Percentiles rank a stretch among this genome's conserved stretches.
These are phyloP conservation scores for Tilletia setariae DNA, from an alignment of 1,284 basidiomycete species.

Conservation along the genomic window DNA sequence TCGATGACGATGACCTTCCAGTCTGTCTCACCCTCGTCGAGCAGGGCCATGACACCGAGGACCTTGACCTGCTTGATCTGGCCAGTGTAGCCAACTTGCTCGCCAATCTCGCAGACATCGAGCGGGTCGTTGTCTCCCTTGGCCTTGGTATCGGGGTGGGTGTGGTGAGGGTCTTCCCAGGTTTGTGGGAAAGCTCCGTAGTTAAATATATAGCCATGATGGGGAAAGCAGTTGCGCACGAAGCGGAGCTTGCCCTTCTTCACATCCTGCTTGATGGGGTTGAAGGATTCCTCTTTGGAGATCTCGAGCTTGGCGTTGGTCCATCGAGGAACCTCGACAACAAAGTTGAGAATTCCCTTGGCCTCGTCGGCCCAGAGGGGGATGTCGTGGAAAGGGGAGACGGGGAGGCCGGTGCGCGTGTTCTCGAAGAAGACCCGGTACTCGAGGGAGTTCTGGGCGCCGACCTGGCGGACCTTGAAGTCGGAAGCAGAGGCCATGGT, in stretches of 20 bases:
- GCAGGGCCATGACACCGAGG: constrained; percentile 97
- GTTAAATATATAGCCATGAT: constrained; percentile 75
- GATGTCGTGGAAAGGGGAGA: constrained; percentile 53
- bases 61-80: constrained; percentile 99
- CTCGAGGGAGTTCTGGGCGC: constrained; percentile 88
- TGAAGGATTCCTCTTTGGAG: constrained; percentile 93
- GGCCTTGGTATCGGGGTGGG: constrained; percentile 96
- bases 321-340: constrained; percentile 89
- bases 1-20: constrained; percentile 71
- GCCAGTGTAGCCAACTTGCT: constrained; percentile 94
- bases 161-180: constrained; percentile 89
- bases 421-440: constrained; percentile 87
- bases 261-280: constrained; percentile 98
- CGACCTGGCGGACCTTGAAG: constrained; percentile 73
- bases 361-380: constrained; percentile 53
- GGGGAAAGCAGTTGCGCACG: constrained; percentile 99
- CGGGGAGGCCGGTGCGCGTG: constrained; percentile 45
- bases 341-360: constrained; percentile 63
- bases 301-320: constrained; percentile 98
- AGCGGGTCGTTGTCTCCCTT: constrained; percentile 99
- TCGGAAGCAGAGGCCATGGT: constrained; percentile 37
- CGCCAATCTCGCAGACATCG: constrained; percentile 99
- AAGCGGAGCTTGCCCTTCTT: constrained; percentile 93
- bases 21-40: constrained; percentile 54
- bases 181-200: constrained; percentile 86